Evolutionary conservation across 345 rosid genomes (phyloP).

Genomic region (Arabidopsis thaliana): TAIR10.1 NC_003070.9:19258001-19258500

Average conservation of each 20-base stretch:
- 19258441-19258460: constrained; percentile 58
- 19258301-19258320: constrained; percentile 55
- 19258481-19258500: constrained; percentile 51
- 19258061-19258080: no score
- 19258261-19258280: constrained; percentile 60
- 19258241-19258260: constrained; percentile 58
- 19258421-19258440: background rate
- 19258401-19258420: no score
- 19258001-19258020: constrained; percentile 63
- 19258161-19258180: constrained; percentile 45
- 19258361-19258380: background rate
- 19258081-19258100: no score
- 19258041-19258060: constrained; percentile 20
- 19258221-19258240: constrained; percentile 59
- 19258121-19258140: constrained; percentile 63
- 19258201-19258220: constrained; percentile 65
- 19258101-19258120: no score
- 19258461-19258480: constrained; percentile 55
- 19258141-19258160: constrained; percentile 60
- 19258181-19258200: constrained; percentile 47
- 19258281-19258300: constrained; percentile 66
- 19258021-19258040: constrained; percentile 45
- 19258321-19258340: constrained; percentile 26
- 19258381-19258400: background rate
- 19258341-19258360: background rate